A percentile compares a stretch with the other conserved stretches of the same genome.
These are phyloP conservation scores for Lyophyllum atratum DNA, from an alignment of 768 basidiomycete genomes.

Conservation along the genomic window DNA sequence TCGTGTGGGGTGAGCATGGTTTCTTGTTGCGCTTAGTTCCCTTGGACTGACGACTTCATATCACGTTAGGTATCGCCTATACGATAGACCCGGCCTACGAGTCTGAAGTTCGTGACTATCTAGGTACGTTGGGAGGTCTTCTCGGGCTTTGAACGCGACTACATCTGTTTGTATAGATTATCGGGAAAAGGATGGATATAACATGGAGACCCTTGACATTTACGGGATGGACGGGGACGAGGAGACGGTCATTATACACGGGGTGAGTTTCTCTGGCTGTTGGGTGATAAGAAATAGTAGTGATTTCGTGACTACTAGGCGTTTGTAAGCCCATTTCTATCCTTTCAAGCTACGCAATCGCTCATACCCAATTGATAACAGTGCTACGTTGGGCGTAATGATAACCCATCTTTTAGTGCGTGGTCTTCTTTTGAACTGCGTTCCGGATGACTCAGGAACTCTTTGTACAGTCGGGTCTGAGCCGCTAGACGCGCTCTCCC, in stretches of 20 bases:
- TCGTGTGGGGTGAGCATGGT: slow-evolving; percentile 75
- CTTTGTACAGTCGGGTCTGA: slow-evolving; percentile 73
- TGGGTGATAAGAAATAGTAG: background rate
- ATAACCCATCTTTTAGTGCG: slow-evolving; percentile 89
- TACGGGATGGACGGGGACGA: slow-evolving; percentile 56
- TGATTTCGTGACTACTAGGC: slow-evolving; percentile 37
- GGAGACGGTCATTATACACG: slow-evolving; percentile 57
- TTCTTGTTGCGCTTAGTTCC: background rate
- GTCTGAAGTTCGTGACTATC: slow-evolving; percentile 76
- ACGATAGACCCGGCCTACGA: slow-evolving; percentile 80
- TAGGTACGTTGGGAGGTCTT: too few species aligned
- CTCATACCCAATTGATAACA: too few species aligned
- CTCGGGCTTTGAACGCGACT: too few species aligned
- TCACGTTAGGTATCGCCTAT: slow-evolving; percentile 70
- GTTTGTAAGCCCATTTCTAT: slow-evolving; percentile 43
- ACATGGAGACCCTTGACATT: slow-evolving; percentile 75
- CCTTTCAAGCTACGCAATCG: background rate
- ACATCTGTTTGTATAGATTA: slow-evolving; percentile 52
- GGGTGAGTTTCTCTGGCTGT: slow-evolving; percentile 36
- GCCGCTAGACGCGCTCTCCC: slow-evolving; percentile 66
- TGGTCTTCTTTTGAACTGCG: background rate
- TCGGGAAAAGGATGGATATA: slow-evolving; percentile 95
- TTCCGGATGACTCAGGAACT: background rate
- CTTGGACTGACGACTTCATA: background rate
- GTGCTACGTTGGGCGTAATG: slow-evolving; percentile 86